A percentile compares a stretch with the other conserved stretches of the same genome.
These are phyloP conservation scores for Arabis hirsuta DNA, from an alignment of 345 rosid genomes.

Conservation along the genomic window DNA sequence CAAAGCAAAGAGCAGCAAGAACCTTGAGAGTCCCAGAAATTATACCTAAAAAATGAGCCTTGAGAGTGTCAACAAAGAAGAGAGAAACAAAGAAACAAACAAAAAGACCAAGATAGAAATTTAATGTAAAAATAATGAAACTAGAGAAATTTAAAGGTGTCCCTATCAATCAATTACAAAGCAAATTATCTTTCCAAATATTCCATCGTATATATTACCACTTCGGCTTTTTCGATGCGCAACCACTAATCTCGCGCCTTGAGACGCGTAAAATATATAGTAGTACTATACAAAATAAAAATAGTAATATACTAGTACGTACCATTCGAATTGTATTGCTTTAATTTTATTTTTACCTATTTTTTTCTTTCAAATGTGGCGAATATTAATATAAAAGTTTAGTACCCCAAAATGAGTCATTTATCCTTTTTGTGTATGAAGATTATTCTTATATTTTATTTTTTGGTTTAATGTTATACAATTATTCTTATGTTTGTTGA, in stretches of 20 bases:
- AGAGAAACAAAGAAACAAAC: conserved; percentile 36
- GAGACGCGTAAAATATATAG: conserved; percentile 26
- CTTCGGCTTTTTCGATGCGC: conserved; percentile 51
- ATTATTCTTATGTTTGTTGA: neutral
- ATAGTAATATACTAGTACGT: neutral
- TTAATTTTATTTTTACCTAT: neutral
- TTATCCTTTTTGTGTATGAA: neutral
- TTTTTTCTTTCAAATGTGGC: conserved; percentile 4
- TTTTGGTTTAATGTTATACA: neutral
- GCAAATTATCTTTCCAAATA: conserved; percentile 51
- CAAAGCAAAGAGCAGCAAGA: conserved; percentile 29
- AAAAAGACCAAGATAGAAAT: conserved; percentile 33
- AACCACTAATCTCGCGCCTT: conserved; percentile 52
- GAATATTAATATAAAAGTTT: neutral
- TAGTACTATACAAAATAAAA: neutral
- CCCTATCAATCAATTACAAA: conserved; percentile 51
- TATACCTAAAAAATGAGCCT: conserved; percentile 34
- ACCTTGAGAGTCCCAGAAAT: conserved; percentile 27
- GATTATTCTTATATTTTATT: neutral
- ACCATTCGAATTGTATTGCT: neutral
- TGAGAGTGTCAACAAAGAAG: conserved; percentile 34
- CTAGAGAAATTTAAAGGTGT: conserved; percentile 43
- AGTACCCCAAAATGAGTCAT: neutral
- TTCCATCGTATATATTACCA: conserved; percentile 54
- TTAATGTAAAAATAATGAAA: neutral